Conservation (phyloP, 2,329 filamentous ascomycete genomes). For the Geosmithia morbida region DNA sequence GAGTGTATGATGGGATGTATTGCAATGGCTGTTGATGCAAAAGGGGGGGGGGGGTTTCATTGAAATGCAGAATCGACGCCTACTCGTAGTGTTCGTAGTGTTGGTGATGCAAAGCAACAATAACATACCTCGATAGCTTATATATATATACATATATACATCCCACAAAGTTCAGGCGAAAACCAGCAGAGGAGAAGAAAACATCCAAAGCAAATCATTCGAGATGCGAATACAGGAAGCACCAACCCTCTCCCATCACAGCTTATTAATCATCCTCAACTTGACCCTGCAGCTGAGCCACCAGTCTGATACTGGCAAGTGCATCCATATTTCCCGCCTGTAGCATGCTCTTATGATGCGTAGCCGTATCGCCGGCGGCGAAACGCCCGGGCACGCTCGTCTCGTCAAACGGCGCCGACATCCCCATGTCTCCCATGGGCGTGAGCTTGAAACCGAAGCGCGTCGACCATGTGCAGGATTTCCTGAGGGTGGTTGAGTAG, state of each 20-base stretch:
- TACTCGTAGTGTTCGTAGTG: too few species aligned
- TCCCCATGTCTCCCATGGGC: conserved; percentile 26
- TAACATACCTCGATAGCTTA: too few species aligned
- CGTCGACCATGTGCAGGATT: conserved; percentile 24
- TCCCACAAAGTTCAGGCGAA: too few species aligned
- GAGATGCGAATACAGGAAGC: too few species aligned
- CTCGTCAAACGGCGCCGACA: conserved; percentile 26
- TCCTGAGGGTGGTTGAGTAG: conserved; percentile 13
- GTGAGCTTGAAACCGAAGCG: conserved; percentile 28
- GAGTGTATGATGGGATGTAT: too few species aligned
- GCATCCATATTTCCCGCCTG: conserved; percentile 14
- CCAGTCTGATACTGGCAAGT: conserved; percentile 12
- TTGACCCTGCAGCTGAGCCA: conserved; percentile 11
- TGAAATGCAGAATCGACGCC: too few species aligned
- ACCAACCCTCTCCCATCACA: conserved; percentile 4
- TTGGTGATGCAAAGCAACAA: too few species aligned
- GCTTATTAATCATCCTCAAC: conserved; percentile 11
- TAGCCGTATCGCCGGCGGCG: conserved; percentile 34
- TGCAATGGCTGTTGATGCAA: too few species aligned
- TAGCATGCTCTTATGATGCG: conserved; percentile 13
- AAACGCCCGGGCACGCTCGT: conserved; percentile 36
- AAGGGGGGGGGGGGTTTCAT: too few species aligned
- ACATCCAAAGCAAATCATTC: too few species aligned
- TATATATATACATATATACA: too few species aligned
- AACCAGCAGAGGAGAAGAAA: too few species aligned